These are phyloP conservation scores for Mytilinidion resinicola DNA, from an alignment of 495 filamentous ascomycete species.

Conservation along the genomic window DNA sequence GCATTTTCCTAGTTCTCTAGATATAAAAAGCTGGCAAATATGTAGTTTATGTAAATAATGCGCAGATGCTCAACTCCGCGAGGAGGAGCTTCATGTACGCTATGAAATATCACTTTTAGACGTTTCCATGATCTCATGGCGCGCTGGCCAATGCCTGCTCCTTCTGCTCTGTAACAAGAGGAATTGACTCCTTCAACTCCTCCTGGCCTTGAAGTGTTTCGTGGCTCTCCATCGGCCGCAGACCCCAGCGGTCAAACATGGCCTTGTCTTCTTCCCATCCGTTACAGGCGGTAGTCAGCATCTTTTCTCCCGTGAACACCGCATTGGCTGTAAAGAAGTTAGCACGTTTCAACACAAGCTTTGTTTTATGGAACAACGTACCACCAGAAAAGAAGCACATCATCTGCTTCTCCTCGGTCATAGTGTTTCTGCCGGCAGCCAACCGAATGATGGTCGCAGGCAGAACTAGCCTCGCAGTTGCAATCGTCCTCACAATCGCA, in stretches of 20 bases:
- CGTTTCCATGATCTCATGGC: no score
- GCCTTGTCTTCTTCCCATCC: slow-evolving; percentile 79
- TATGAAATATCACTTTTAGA: no score
- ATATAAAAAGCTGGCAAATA: no score
- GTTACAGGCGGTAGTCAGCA: slow-evolving; percentile 82
- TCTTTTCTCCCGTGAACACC: slow-evolving; percentile 86
- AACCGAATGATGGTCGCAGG: slow-evolving; percentile 74
- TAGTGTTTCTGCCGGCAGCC: slow-evolving; percentile 69
- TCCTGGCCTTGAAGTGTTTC: slow-evolving; percentile 25
- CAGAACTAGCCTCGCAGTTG: slow-evolving; percentile 71
- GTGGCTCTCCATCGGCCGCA: slow-evolving; percentile 60
- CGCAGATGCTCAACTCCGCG: neutral
- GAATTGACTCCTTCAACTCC: neutral
- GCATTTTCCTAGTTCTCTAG: no score
- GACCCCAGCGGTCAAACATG: slow-evolving; percentile 74
- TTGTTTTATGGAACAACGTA: no score
- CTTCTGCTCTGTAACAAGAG: slow-evolving; percentile 8
- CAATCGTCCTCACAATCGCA: slow-evolving; percentile 65
- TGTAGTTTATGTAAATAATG: no score
- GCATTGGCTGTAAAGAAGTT: slow-evolving; percentile 54
- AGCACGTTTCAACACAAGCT: no score
- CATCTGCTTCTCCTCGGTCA: slow-evolving; percentile 76
- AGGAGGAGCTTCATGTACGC: no score
- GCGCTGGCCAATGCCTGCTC: slow-evolving; percentile 16
- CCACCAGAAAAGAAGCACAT: slow-evolving; percentile 72